phyloP scores from a whole-genome alignment of 2,329 filamentous ascomycete species.

The Gaeumannomyces tritici region DNA sequence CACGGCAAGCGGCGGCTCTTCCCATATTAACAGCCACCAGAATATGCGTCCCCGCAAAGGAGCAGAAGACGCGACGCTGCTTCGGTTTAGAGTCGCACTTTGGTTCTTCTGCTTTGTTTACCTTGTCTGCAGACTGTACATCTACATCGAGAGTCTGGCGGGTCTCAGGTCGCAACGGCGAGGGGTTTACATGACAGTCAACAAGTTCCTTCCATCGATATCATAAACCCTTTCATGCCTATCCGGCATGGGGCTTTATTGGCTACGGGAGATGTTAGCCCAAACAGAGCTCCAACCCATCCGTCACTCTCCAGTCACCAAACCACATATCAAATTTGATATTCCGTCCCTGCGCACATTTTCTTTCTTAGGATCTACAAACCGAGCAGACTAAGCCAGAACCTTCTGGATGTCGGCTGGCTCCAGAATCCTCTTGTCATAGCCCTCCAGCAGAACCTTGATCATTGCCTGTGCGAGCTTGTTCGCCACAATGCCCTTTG shows the following conservation, averaged over 20 bases:
- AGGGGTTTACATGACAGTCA: slow-evolving; percentile 7
- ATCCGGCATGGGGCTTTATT: too few species aligned
- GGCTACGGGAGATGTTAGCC: too few species aligned
- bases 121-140: slow-evolving; percentile 4
- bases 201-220: slow-evolving; percentile 3
- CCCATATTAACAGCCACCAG: too few species aligned
- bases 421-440: slow-evolving; percentile 23
- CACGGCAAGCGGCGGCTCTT: too few species aligned
- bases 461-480: slow-evolving; percentile 26
- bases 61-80: slow-evolving; percentile 4
- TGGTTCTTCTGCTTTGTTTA: background rate
- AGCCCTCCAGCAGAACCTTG: slow-evolving; percentile 24
- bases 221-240: background rate
- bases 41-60: too few species aligned
- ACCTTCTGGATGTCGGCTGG: background rate
- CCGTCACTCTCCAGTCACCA: too few species aligned
- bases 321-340: too few species aligned
- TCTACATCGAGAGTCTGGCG: slow-evolving; percentile 8
- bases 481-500: slow-evolving; percentile 21
- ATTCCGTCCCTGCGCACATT: too few species aligned
- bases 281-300: too few species aligned
- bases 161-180: slow-evolving; percentile 7
- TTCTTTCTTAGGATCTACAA: too few species aligned
- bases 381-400: background rate
- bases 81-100: background rate